A percentile compares a stretch with the other conserved stretches of the same genome.
Evolutionary conservation across 768 basidiomycete genomes (phyloP).

Genomic region (Termitomyces sp.): DNA sequence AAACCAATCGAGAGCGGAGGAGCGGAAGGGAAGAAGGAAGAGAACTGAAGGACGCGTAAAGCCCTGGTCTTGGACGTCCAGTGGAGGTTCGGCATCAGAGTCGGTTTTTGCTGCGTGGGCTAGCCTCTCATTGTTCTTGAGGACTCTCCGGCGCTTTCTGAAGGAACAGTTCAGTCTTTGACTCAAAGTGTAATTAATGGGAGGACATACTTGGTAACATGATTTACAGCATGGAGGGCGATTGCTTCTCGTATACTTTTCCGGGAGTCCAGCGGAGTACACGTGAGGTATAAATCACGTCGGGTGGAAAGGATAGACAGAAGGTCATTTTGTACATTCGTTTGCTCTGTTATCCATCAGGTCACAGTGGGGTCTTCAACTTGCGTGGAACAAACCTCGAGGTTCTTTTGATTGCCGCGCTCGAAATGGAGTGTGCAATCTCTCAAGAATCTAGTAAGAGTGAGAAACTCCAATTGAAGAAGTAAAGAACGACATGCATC

Average conservation of each 20-base stretch:
- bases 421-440: conserved; percentile 50
- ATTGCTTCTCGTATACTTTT: conserved; percentile 60
- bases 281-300: conserved; percentile 73
- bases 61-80: conserved; percentile 91
- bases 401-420: conserved; percentile 47
- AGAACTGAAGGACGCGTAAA: conserved; percentile 96
- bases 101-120: conserved; percentile 59
- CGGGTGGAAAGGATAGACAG: conserved; percentile 62
- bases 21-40: conserved; percentile 89
- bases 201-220: conserved; percentile 71
- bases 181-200: background rate
- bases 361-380: background rate
- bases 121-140: conserved; percentile 95
- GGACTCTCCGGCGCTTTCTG: conserved; percentile 84
- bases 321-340: conserved; percentile 58
- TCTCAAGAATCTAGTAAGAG: conserved; percentile 44
- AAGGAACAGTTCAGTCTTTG: background rate
- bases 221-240: conserved; percentile 80
- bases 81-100: conserved; percentile 47
- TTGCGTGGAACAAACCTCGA: conserved; percentile 32
- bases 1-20: conserved; percentile 79
- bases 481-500: conserved; percentile 21
- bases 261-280: conserved; percentile 59
- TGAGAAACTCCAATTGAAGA: background rate
- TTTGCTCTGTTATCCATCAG: conserved; percentile 31